Evolutionary conservation across 306 rosid species (phyloP), one percentile per base, ranked within the genome.

Genomic region (Vigna mungo): DNA sequence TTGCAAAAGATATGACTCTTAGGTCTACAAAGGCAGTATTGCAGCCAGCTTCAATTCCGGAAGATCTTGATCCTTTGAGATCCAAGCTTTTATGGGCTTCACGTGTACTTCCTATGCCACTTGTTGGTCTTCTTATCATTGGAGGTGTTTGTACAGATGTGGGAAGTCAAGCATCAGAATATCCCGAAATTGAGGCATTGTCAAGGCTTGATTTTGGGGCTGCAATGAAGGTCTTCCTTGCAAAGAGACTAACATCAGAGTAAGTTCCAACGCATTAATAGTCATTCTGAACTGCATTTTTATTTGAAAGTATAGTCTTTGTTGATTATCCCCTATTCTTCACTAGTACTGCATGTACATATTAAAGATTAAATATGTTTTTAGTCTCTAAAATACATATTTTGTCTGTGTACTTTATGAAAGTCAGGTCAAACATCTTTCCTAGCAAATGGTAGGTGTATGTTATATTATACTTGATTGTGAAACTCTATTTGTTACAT

Each of bases 51-150:
- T 75, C 91, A 39, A 66, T 84, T 70, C 85, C 89, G 1, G 96
- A 89, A 79, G 97, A 90, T 87, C 97, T 92, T 86, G 97, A 78
- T 66, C 91, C 97, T 17, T 87, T 82, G 93, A 89, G 94, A 82
- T 89, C 97, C 39, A 95, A 92, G 84, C 97, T 95, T 85, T 81
- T 88, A 63, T 90, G 97, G 97, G 98, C 97, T 16, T 90, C 98
- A 12, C 95, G 94, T 43, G 92, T 90, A 61, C 97, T 95, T 82
- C 98, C 97, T 21, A 95, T 95, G 98, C 98, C 98, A 15, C 96
- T 95, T 11, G 89, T 95, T 48, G 98, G 98, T 74, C 93, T 92
- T 59, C 83, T 95, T 58, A 85, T 95, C 59, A 95, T 95, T 52
- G 95, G 88, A 53, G 64, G 92, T 44, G 85, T 95, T 48, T 92